These are phyloP conservation scores for Fragilariopsis cylindrus DNA, from an alignment of 108 stramenopile genomes.

Conservation along the genomic window DNA sequence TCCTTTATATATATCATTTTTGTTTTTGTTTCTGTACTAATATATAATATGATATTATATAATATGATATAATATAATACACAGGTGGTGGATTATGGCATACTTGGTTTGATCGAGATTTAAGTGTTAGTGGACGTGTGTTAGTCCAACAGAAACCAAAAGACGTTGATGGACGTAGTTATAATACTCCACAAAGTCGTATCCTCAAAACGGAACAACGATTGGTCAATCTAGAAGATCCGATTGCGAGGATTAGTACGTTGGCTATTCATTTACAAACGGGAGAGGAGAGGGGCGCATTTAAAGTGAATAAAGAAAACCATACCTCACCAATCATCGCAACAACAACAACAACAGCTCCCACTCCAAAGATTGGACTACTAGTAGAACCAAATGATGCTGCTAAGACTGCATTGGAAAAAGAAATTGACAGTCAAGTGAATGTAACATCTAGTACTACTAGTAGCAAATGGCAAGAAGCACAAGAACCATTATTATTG, in stretches of 20 bases:
- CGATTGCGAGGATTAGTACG: constrained; percentile 88
- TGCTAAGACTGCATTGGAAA: constrained; percentile 40
- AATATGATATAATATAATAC: too few species aligned
- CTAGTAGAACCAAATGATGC: constrained; percentile 20
- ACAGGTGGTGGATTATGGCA: constrained; percentile 74
- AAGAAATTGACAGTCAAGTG: constrained; percentile 52
- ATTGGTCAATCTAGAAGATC: constrained; percentile 67
- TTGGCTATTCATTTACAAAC: constrained; percentile 92
- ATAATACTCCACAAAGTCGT: constrained; percentile 16
- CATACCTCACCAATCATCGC: constrained; percentile 88
- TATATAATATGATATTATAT: too few species aligned
- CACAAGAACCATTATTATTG: constrained; percentile 86
- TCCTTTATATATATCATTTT: too few species aligned
- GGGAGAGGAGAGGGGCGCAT: constrained; percentile 74
- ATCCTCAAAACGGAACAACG: constrained; percentile 41
- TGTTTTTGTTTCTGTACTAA: too few species aligned
- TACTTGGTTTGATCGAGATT: constrained; percentile 83
- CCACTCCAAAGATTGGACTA: neutral
- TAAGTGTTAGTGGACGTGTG: constrained; percentile 70
- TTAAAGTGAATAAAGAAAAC: constrained; percentile 88
- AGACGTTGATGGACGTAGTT: neutral
- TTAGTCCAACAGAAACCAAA: constrained; percentile 40
- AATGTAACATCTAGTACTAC: constrained; percentile 29
- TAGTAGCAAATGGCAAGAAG: constrained; percentile 50
- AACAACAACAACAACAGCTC: constrained; percentile 68